These are phyloP conservation scores for Suillus plorans DNA, from an alignment of 768 basidiomycete species.

Conservation along the genomic window DNA sequence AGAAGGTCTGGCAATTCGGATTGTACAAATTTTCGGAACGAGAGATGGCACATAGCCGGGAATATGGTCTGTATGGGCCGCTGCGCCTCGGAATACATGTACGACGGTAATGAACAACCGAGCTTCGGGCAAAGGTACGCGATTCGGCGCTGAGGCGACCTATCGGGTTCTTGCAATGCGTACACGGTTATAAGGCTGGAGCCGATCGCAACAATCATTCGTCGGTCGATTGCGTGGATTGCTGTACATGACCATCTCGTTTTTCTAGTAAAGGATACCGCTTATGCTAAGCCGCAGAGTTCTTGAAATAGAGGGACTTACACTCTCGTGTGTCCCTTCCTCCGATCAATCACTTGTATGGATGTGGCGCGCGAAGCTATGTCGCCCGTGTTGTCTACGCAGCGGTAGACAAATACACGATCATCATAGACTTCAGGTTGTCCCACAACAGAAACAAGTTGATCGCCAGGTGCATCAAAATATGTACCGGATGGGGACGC, in stretches of 20 bases:
- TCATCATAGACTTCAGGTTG: not conserved
- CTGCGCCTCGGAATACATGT: not conserved
- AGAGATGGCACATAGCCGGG: not conserved
- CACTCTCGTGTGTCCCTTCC: not conserved
- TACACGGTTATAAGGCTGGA: no score
- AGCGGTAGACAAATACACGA: not conserved
- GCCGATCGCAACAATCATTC: not conserved
- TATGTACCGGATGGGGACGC: not conserved
- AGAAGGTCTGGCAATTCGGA: no score
- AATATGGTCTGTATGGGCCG: not conserved
- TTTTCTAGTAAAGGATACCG: not conserved
- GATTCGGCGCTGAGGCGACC: not conserved
- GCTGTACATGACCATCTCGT: not conserved
- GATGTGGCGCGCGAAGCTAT: not conserved
- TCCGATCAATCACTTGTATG: not conserved
- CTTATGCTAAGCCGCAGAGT: not conserved
- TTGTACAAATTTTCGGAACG: no score
- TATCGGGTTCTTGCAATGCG: not conserved
- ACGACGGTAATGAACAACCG: not conserved
- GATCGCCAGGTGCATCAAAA: not conserved
- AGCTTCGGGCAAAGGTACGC: not conserved
- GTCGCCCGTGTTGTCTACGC: not conserved
- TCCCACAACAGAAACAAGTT: not conserved
- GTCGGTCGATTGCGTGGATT: not conserved
- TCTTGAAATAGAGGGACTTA: not conserved